Evolutionary conservation across 495 filamentous ascomycete species (phyloP), one percentile per base, ranked within the genome.

Genomic region (Aspergillus diversus): DNA sequence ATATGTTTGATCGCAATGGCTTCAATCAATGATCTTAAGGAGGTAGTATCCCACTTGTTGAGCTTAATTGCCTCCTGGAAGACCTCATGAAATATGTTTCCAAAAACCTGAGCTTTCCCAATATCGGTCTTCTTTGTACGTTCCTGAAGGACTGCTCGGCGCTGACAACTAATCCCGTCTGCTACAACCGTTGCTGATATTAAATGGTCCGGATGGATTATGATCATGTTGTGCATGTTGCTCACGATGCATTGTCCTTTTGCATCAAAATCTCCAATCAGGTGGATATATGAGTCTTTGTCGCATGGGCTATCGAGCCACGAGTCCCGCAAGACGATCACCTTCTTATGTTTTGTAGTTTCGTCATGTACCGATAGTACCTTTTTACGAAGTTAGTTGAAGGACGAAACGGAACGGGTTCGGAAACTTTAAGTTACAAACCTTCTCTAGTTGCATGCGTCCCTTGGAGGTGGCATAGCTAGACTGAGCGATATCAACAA

Each of bases 181-280:
- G 90, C 95, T 35, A 99, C 89, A 8, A 94, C 90, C 7, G 93
- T 97, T 3, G 94, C 89, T 11, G 95, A 97, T 55, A 99, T 89
- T 27, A 99, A 84, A 76, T 97, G 93, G 74, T 99, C 95, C 3
- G 95, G 95, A 71, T 99, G 92, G 12, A 99, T 81, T 66, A 99
- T 94, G 42, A 99, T 77, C 79, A 97, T 90, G 67, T 96, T 91
- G 57, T 89, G 79, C 31, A 79, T 74, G 71, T 97, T 91, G 72
- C 93, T 89, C 55, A 97, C 80, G 63, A 92, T 83, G 71, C 86
- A 89, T 63, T 86, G 80, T 6, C 90, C 89, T 11, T 75, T 77
- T 5, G 77, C 63, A 57, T 89, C 79, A 67, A 97, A 96, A 17
- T 85, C 77, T n/a, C 93, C 92, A 59, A 97, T 89, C 57, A 97